Evolutionary conservation across 2,329 filamentous ascomycete genomes (phyloP).

Genomic region (Colletotrichum cordylinicola): DNA sequence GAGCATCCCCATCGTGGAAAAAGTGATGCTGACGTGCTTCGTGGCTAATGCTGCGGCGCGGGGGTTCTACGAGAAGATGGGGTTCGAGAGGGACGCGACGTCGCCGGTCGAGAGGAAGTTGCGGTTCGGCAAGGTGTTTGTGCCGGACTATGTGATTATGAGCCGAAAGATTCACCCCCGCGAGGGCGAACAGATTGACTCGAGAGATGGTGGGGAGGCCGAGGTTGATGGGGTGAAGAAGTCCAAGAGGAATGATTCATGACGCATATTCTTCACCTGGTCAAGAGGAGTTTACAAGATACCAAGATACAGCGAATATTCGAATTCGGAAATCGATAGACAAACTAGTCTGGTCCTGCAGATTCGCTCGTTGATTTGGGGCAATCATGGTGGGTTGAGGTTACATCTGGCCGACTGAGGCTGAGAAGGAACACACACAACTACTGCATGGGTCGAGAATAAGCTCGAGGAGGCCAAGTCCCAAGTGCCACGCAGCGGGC

Average conservation of each 20-base stretch:
- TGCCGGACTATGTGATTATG: slow-evolving; percentile 66
- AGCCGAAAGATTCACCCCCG: slow-evolving; percentile 49
- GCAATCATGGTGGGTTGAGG: background rate
- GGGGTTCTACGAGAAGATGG: slow-evolving; percentile 66
- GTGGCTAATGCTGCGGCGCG: slow-evolving; percentile 62
- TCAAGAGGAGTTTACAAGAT: background rate
- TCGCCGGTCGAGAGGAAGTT: slow-evolving; percentile 60
- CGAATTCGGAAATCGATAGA: background rate
- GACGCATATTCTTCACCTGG: background rate
- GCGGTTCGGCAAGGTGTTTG: slow-evolving; percentile 57
- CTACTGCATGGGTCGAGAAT: background rate
- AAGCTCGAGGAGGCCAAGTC: background rate
- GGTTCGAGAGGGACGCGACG: slow-evolving; percentile 60
- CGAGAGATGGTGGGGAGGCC: background rate
- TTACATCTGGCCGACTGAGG: background rate
- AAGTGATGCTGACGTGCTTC: slow-evolving; percentile 80
- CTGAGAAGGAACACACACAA: background rate
- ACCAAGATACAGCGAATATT: background rate
- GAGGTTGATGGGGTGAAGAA: background rate
- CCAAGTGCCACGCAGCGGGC: background rate
- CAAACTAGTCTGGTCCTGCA: background rate
- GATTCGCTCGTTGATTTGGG: background rate
- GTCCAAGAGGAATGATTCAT: background rate
- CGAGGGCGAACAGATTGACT: background rate
- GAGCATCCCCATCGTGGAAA: slow-evolving; percentile 60